Evolutionary conservation across 306 rosid species (phyloP), one percentile per base, ranked within the genome.

Genomic region (Medicago lupulina): DNA sequence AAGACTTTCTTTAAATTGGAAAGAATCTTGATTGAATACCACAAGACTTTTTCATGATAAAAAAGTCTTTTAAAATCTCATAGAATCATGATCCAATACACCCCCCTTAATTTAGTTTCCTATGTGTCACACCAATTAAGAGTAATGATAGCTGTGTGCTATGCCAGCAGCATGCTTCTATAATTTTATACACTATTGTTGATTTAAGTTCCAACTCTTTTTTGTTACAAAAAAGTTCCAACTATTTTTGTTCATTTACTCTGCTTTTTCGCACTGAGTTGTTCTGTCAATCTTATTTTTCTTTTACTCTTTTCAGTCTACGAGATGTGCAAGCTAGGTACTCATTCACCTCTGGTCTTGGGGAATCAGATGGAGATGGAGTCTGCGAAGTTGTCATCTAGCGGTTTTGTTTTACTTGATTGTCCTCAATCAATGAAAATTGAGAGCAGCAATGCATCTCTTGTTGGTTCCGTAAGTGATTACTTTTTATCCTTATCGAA

Each of bases 361-460:
- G 98, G 97, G 70, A 95, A 85, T 83, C 97, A 90, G 77, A 90
- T 95, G 97, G 98, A 95, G 78, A 81, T 83, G 36, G 98, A 92
- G 58, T 87, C 97, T 74, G 89, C 96, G 8, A 95, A 92, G 73
- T 79, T 66, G 85, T 80, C 92, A n/a, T 84, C 91, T 57, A 69
- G 85, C 80, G 98, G 98, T 70, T 95, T 95, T 73, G 89, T 92
- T 82, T 85, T 95, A 76, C 97, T 95, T 63, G 98, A 95, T 85
- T 95, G 93, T 80, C 98, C 98, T 67, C 98, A 95, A 81, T 92
- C 96, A 67, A 92, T 95, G 95, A 90, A 93, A 83, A 92, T 92
- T 71, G 98, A 95, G 81, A 92, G 98, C 85, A 87, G 92, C 71
- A 89, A 90, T 81, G 89, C 98, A 62, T 95, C 98, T 68, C 90